phyloP scores from a whole-genome alignment of 805 yeast species.

The Saturnispora saitoi region DNA sequence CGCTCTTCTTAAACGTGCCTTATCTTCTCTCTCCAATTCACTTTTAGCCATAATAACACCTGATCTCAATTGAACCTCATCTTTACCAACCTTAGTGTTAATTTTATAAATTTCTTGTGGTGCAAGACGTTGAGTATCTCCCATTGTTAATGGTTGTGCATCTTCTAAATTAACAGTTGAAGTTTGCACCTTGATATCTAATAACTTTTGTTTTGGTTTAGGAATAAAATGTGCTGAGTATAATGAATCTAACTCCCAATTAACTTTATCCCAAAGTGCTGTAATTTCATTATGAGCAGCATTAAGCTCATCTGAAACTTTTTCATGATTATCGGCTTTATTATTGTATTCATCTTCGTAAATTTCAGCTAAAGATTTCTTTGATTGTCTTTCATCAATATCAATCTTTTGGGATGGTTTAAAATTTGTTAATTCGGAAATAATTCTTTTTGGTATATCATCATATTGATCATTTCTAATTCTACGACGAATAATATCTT shows the following conservation, averaged over 20 bases:
- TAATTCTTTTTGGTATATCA: slow-evolving; percentile 68
- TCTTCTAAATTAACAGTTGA: slow-evolving; percentile 90
- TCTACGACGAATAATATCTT: slow-evolving; percentile 81
- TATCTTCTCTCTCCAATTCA: slow-evolving; percentile 77
- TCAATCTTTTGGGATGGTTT: slow-evolving; percentile 48
- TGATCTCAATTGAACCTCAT: slow-evolving; percentile 62
- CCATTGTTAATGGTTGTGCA: slow-evolving; percentile 83
- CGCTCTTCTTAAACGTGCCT: slow-evolving; percentile 79
- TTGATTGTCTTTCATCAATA: slow-evolving; percentile 74
- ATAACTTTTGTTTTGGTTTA: slow-evolving; percentile 69
- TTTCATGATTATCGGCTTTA: slow-evolving; percentile 32
- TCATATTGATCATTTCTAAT: slow-evolving; percentile 70
- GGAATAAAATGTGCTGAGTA: slow-evolving; percentile 95
- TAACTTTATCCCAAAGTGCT: slow-evolving; percentile 51
- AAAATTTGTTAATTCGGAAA: slow-evolving; percentile 58
- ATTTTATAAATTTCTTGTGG: slow-evolving; percentile 85
- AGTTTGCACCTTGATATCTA: slow-evolving; percentile 75
- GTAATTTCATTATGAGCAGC: slow-evolving; percentile 73
- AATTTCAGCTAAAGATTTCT: slow-evolving; percentile 81
- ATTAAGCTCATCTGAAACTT: slow-evolving; percentile 51
- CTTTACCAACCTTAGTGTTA: slow-evolving; percentile 33
- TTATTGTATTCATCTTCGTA: slow-evolving; percentile 72
- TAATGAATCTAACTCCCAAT: slow-evolving; percentile 73
- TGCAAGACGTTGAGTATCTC: slow-evolving; percentile 69
- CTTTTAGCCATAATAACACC: slow-evolving; percentile 76